phyloP scores from a whole-genome alignment of 495 filamentous ascomycete genomes.

The Penicillium argentinense region DNA sequence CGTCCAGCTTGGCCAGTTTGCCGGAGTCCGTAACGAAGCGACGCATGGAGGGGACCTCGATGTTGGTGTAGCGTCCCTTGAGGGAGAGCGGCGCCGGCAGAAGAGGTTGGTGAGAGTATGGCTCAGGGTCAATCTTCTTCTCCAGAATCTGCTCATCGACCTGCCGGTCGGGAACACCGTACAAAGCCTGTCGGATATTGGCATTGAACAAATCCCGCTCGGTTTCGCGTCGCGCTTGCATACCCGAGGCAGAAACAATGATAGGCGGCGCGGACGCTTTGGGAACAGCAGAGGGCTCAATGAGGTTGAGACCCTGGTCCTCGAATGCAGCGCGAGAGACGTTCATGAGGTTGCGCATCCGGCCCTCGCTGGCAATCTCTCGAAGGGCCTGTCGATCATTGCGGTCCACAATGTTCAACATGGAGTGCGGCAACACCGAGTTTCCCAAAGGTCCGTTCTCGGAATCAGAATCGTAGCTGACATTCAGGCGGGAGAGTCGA shows the following conservation, averaged over 20 bases:
- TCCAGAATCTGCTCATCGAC: conserved; percentile 74
- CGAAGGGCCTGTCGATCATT: conserved; percentile 65
- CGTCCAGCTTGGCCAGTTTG: conserved; percentile 90
- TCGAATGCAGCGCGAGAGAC: conserved; percentile 67
- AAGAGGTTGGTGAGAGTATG: conserved; percentile 61
- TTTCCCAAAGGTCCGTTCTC: conserved; percentile 42
- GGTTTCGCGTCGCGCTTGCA: conserved; percentile 63
- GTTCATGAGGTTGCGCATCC: conserved; percentile 74
- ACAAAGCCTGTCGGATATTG: conserved; percentile 70
- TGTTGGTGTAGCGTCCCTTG: conserved; percentile 81
- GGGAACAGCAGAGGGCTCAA: conserved; percentile 78
- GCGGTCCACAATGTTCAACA: conserved; percentile 77
- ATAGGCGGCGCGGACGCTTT: conserved; percentile 86
- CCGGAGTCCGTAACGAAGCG: conserved; percentile 98
- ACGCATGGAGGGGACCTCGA: conserved; percentile 95
- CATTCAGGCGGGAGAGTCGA: conserved; percentile 52
- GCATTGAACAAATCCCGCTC: conserved; percentile 77
- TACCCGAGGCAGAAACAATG: conserved; percentile 71
- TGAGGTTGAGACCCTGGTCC: conserved; percentile 65
- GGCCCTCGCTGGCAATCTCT: conserved; percentile 69
- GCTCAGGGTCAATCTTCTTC: conserved; percentile 60
- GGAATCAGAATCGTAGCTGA: conserved; percentile 60
- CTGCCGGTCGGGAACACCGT: conserved; percentile 55
- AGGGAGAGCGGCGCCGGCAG: conserved; percentile 75
- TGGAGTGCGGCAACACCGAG: conserved; percentile 66